A percentile compares a stretch with the other conserved stretches of the same genome.
Conservation (phyloP, 192 early-diverging fungal genomes). For the Podochytrium sp. region DNA sequence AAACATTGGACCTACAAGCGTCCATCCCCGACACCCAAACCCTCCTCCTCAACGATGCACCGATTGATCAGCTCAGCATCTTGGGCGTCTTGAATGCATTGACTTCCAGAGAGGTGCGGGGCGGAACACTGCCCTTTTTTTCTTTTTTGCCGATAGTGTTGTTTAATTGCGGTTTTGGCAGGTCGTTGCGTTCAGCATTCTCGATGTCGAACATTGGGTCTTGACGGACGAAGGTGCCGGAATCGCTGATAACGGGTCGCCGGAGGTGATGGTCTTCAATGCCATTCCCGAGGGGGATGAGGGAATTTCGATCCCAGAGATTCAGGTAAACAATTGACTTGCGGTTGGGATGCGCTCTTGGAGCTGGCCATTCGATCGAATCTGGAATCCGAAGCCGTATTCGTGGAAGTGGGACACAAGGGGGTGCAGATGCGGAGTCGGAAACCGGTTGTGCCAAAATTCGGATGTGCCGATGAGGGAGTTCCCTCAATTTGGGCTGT, state of each 20-base stretch:
- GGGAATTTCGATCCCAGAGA: conserved; percentile 84
- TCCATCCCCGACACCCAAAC: conserved; percentile 73
- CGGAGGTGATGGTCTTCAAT: conserved; percentile 91
- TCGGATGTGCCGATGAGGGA: no score
- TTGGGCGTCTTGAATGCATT: conserved; percentile 87
- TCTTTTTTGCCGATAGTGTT: background rate
- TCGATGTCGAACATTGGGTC: conserved; percentile 80
- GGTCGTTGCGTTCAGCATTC: conserved; percentile 81
- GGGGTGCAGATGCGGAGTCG: no score
- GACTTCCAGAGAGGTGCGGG: conserved; percentile 82
- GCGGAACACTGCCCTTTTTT: background rate
- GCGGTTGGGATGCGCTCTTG: no score
- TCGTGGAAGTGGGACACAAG: no score
- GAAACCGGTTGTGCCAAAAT: no score
- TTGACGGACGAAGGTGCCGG: conserved; percentile 89
- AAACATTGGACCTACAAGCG: conserved; percentile 65
- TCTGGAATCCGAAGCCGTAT: no score
- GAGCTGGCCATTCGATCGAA: no score
- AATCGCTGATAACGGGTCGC: conserved; percentile 83
- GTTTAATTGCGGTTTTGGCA: conserved; percentile 33
- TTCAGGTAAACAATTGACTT: conserved; percentile 59
- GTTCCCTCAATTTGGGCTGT: no score
- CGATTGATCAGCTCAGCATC: conserved; percentile 69
- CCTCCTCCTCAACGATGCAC: conserved; percentile 58
- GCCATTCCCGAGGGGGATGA: conserved; percentile 78